Base-by-base conservation (phyloP, 176 grass and related monocot genomes). In the Miscanthus lutarioriparius region DNA sequence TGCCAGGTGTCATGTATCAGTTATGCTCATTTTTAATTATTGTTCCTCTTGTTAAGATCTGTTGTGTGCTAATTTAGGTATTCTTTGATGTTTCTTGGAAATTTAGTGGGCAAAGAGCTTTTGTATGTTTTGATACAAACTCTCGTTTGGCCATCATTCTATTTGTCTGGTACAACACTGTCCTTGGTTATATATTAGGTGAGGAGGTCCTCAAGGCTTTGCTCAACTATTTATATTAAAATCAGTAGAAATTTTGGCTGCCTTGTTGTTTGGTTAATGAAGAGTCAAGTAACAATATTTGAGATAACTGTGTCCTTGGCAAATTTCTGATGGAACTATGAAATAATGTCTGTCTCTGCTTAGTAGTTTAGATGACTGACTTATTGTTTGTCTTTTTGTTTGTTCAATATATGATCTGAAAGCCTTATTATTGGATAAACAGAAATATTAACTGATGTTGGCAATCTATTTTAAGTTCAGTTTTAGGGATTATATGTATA, bases 51-150 rank as follows among this genome's bases (percentile, higher is more conserved):
- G 14, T 3, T 69, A 33, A 40, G 14, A 58, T 26, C 2, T 70
- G n/a, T 88, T 54, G 26, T 2, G 59, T 82, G 20, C 45, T 77
- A 59, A 23, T 76, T 76, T 58, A 72, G 49, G 37, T 56, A 25
- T 19, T 82, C 32, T 44, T 83, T 59, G 16, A 32, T 65, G 17
- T 37, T 75, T 20, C 27, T 32, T 6, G 17, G 47, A 33, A 75
- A 75, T 54, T 22, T 36, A 36, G 48, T 37, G 53, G 6, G 9
- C 16, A 75, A 77, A 25, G 33, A 23, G 33, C 30, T 58, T 37
- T 12, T 58, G 10, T 15, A 37, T n/a, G 30, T 37, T 76, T 35
- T 22, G 28, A 51, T 53, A 22, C 28, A 59, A 59, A 59, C 8
- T 76, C 10, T 37, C 12, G 30, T 54, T 53, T 11, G 2, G 30